Base-by-base conservation (phyloP, 2,329 filamentous ascomycete genomes). In the Aureobasidium sp. region DNA sequence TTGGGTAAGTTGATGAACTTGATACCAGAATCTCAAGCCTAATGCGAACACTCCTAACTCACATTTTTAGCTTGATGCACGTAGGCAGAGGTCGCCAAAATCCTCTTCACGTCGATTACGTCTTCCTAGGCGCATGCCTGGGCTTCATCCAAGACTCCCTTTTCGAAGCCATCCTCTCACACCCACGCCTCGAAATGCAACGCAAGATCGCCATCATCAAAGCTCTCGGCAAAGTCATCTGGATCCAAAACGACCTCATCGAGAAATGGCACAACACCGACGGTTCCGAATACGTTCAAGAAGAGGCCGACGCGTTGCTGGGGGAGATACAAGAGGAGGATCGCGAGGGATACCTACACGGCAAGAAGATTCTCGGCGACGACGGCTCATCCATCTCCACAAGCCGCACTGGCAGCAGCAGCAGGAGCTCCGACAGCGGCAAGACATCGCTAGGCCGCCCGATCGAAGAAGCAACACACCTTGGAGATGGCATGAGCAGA, bases 191-290 rank as follows among this genome's bases (percentile, higher is more conserved):
- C 38, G 78, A 81, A 38, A 78, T 89, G 67, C 77, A 79, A 61
- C 81, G 82, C 73, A 92, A 92, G 75, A 85, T 87, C 19, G 85
- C 83, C 23, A 79, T 93, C 4, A 80, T 92, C 49, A 88, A 87
- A 70, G 89, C 89, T 0, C 77, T 93, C 23, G 84, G 84, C 64
- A 93, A 94, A 72, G 85, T 93, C 27, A 86, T 93, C 65, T 93
- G 89, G 88, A 91, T 93, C 65, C 89, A 93, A 73, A 93, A 93
- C 69, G 89, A 93, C 71, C 78, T 93, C 31, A 89, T 93, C 71
- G 87, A 88, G n/a, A 88, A 87, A 71, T 92, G 88, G 86, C 88
- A 90, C 43, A 47, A 42, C 11, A 46, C 50, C 25, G 60, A 61
- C n/a, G 60, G 60, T 17, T 15, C 31, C n/a, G 60, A 61, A 15